Conservation (phyloP, 2,329 filamentous ascomycete genomes). For the Aulographum hederae region DNA sequence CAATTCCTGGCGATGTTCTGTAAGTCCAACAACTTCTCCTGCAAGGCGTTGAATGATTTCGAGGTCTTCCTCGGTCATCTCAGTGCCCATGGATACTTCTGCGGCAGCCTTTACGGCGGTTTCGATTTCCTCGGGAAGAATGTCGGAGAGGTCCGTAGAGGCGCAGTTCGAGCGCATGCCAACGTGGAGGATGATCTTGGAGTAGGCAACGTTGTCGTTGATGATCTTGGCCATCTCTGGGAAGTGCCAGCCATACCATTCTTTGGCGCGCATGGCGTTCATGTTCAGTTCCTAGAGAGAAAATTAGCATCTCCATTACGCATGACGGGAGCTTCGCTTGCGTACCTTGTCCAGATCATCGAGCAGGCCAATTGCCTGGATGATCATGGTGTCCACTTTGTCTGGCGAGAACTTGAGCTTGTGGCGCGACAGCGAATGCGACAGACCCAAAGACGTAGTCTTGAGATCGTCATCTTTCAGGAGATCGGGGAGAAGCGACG, state of each 20-base stretch:
- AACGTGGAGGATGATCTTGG: slow-evolving; percentile 71
- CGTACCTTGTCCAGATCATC: slow-evolving; percentile 98
- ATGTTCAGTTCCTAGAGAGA: slow-evolving; percentile 62
- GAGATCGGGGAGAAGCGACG: slow-evolving; percentile 79
- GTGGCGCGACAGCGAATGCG: slow-evolving; percentile 89
- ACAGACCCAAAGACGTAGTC: slow-evolving; percentile 90
- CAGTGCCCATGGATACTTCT: slow-evolving; percentile 95
- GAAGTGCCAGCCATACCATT: slow-evolving; percentile 99
- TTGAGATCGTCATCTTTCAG: slow-evolving; percentile 48
- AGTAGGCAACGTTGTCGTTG: slow-evolving; percentile 91
- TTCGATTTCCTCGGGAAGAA: slow-evolving; percentile 92
- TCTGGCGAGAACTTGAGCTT: slow-evolving; percentile 98
- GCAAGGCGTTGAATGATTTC: slow-evolving; percentile 84
- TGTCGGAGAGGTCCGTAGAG: slow-evolving; percentile 62
- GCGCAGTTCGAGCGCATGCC: slow-evolving; percentile 73
- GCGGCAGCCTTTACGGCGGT: slow-evolving; percentile 79
- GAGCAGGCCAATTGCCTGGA: slow-evolving; percentile 83
- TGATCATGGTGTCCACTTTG: slow-evolving; percentile 99
- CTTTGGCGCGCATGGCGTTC: slow-evolving; percentile 97
- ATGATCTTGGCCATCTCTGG: slow-evolving; percentile 93
- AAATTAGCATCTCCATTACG: neutral
- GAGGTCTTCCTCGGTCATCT: slow-evolving; percentile 83
- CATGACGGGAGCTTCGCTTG: no score
- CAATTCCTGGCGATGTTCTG: slow-evolving; percentile 76
- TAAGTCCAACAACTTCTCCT: slow-evolving; percentile 82